These are phyloP conservation scores for Populus trichocarpa DNA, from an alignment of 441 rosid species.

Conservation along the genomic window DNA sequence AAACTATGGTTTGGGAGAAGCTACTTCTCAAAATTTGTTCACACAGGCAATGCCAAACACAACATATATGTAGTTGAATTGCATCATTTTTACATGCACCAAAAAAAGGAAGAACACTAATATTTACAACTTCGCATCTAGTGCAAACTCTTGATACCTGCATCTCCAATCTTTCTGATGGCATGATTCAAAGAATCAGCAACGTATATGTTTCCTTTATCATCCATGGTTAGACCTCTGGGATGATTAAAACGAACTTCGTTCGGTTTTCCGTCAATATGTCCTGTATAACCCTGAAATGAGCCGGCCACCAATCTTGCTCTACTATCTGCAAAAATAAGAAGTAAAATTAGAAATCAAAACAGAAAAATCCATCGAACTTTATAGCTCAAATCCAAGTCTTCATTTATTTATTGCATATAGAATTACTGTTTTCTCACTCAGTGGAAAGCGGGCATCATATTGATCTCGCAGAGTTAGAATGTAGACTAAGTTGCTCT, in stretches of 20 bases:
- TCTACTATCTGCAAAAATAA: slow-evolving; percentile 64
- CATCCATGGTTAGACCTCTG: slow-evolving; percentile 87
- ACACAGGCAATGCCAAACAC: not conserved
- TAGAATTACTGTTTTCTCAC: not conserved
- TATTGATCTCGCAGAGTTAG: not conserved
- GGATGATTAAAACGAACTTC: slow-evolving; percentile 98
- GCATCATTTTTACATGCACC: not conserved
- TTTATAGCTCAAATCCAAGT: not conserved
- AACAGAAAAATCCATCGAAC: slow-evolving; percentile 9
- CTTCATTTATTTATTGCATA: not conserved
- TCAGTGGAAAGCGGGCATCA: not conserved
- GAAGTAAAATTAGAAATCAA: not conserved
- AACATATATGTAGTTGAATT: slow-evolving; percentile 1
- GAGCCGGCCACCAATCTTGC: slow-evolving; percentile 96
- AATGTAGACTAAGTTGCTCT: not conserved
- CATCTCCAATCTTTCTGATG: slow-evolving; percentile 88
- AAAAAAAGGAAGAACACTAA: not conserved
- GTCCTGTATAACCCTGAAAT: slow-evolving; percentile 87
- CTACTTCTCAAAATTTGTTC: not conserved
- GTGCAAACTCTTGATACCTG: slow-evolving; percentile 39
- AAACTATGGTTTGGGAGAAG: not conserved
- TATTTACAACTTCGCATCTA: not conserved
- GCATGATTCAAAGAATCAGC: slow-evolving; percentile 91
- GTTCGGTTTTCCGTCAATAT: slow-evolving; percentile 88
- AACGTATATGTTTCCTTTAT: slow-evolving; percentile 85